Percentiles rank a stretch among this genome's conserved stretches.
phyloP scores from a whole-genome alignment of 371 early-diverging fungal genomes.

The Chytridiales sp. region DNA sequence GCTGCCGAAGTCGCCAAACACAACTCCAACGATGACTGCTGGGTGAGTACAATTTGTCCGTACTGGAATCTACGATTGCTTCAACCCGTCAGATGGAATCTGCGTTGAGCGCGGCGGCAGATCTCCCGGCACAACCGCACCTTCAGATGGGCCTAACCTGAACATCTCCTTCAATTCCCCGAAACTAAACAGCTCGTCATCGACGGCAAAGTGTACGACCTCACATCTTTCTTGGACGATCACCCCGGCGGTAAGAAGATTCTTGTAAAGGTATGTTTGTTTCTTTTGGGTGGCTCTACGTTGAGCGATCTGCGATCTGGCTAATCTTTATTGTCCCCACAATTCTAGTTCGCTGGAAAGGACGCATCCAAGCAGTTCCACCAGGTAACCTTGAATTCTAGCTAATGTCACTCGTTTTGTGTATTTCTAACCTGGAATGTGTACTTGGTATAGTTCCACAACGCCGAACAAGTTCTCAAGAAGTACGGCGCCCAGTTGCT shows the following conservation, averaged over 20 bases:
- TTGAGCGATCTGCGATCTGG: neutral
- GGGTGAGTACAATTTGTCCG: constrained; percentile 53
- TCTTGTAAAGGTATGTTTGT: constrained; percentile 10
- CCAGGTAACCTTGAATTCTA: constrained; percentile 1
- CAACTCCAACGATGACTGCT: constrained; percentile 60
- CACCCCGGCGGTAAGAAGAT: constrained; percentile 44
- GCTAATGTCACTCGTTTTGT: neutral
- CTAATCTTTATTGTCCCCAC: neutral
- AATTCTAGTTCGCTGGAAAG: constrained; percentile 25
- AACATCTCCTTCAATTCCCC: no score
- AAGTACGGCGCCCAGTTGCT: constrained; percentile 24
- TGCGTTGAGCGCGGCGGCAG: no score
- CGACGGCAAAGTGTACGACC: constrained; percentile 80
- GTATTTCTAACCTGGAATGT: neutral
- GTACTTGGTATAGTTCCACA: constrained; percentile 12
- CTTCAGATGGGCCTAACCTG: no score
- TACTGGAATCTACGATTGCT: no score
- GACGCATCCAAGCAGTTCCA: constrained; percentile 34
- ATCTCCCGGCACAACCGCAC: no score
- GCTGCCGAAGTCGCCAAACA: constrained; percentile 59
- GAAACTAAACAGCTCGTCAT: constrained; percentile 56
- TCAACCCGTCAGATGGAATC: no score
- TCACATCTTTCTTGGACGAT: constrained; percentile 74
- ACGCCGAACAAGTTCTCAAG: constrained; percentile 24
- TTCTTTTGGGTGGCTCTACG: neutral